These are phyloP conservation scores for Picocystis sp. DNA, from an alignment of 163 green algal genomes.

Conservation along the genomic window DNA sequence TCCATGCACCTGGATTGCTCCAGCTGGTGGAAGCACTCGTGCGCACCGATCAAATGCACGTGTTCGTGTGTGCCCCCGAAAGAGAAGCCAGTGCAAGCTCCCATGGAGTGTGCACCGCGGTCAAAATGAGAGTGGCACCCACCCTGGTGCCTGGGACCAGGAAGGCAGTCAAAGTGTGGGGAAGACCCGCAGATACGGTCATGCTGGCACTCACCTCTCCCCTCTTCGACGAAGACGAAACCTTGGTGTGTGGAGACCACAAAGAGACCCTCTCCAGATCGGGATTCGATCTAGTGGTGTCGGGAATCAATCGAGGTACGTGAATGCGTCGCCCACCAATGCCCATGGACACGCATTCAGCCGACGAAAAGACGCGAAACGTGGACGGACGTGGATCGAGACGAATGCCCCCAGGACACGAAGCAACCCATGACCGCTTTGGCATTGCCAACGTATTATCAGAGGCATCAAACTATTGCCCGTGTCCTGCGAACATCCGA, in stretches of 20 bases:
- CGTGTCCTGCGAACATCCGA: too few relatives aligned
- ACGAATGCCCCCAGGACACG: too few relatives aligned
- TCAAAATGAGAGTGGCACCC: background rate
- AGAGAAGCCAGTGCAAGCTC: background rate
- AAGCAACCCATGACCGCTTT: too few relatives aligned
- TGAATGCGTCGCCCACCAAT: too few relatives aligned
- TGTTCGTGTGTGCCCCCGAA: constrained; percentile 1
- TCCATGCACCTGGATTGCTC: background rate
- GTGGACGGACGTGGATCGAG: too few relatives aligned
- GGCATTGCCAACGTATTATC: too few relatives aligned
- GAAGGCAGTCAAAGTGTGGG: constrained; percentile 37
- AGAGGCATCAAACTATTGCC: too few relatives aligned
- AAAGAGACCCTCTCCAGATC: constrained; percentile 1
- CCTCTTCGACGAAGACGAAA: constrained; percentile 20
- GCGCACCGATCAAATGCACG: background rate
- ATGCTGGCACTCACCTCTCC: constrained; percentile 48
- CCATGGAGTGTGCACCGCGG: background rate
- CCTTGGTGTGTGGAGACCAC: background rate
- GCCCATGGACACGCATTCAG: too few relatives aligned
- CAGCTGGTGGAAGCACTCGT: background rate
- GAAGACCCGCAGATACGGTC: constrained; percentile 37
- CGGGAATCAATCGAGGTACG: constrained; percentile 50
- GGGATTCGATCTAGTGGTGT: constrained; percentile 39
- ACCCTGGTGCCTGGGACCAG: constrained; percentile 18
- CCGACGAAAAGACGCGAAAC: too few relatives aligned